Base-by-base conservation (phyloP, 345 rosid genomes). In the thale cress (Arabidopsis thaliana) region DNA sequence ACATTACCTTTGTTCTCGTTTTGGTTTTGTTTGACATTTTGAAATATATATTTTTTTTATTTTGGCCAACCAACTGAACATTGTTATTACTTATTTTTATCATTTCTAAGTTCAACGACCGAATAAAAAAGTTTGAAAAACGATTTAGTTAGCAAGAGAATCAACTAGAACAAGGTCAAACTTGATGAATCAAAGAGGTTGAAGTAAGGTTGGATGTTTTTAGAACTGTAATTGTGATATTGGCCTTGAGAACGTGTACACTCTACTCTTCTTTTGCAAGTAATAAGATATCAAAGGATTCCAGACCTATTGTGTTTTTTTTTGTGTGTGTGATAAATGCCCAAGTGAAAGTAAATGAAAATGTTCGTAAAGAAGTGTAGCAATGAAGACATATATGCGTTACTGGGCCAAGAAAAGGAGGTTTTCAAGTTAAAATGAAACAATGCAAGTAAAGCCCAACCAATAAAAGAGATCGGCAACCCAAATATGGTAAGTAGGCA, bases 1-100 rank as follows among this genome's bases (percentile, higher is more conserved):
- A 12, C 64, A 23, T 73, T 36, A 42, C 55, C 45, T 41, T 67
- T 67, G 48, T n/a, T 52, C 38, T 50, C 61, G 30, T 38, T 46
- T 51, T 33, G 37, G 40, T 72, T 59, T 38, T 52, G 71, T 51
- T 67, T 67, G 71, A 67, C 50, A 52, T 13, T 2, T 53, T 38
- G 59, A 64, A 28, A 28, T 63, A 28, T 5, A 14, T n/a, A 33
- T 4, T 46, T 9, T 3, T 20, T 24, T n/a, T 22, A 36, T 34
- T 46, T n/a, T 6, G 10, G 5, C 37, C 37, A 67, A 23, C 37
- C 36, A 36, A 37, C 37, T 32, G 45, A 49, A 48, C 6, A 30
- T 16, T 46, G 57, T n/a, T 14, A 30, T 32, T 20, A 6, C 13
- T 8, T 8, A 28, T 28, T 28, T 3, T 20, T 49, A 49, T 8